Base-by-base conservation (phyloP, 768 basidiomycete species). In the Arthromyces matolae region DNA sequence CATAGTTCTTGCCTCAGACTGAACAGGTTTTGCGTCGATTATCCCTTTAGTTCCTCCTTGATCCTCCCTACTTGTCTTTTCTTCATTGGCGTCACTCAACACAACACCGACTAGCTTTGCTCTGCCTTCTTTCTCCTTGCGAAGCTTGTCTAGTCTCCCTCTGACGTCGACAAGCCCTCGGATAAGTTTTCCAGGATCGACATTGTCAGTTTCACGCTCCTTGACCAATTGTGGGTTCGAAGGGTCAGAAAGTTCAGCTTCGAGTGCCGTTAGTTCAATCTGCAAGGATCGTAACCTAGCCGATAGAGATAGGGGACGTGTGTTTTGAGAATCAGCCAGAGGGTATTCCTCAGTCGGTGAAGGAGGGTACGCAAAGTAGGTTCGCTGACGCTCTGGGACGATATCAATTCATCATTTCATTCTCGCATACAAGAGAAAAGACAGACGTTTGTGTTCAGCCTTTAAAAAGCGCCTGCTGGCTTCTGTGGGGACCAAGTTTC, bases 211-310 rank as follows among this genome's bases (percentile, higher is more conserved):
- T 45, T 81, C 79, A 22, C 75, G 69, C 47, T 84, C 84, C 46
- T 76, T 77, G 39, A 73, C 73, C 20, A 87, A 59, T 10, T 81
- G 67, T 13, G 85, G 84, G 60, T 86, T 90, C 3, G 88, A 78
- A 8, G 88, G 89, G 55, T 91, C 87, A 0, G 83, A 75, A n/a
- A 94, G 72, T 59, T 94, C 90, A 1, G 70, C 63, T 63, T 99
- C 95, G 3, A 99, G 75, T 23, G 89, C 76, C 0, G 77, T 65
- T 1, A 97, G 72, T 59, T 99, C 95, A 2, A 77, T 75, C 51
- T 92, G 87, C 7, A 99, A 72, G 2, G 71, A 64, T 8, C 78
- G 77, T 18, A 93, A 64, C 25, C 85, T 76, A 33, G 78, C 73
- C 1, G 83, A 78, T 6, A 86, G 73, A 0, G 81, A 71, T 19